Conservation (phyloP, 352 stramenopile species). For the Phytophthora tentaculata region DNA sequence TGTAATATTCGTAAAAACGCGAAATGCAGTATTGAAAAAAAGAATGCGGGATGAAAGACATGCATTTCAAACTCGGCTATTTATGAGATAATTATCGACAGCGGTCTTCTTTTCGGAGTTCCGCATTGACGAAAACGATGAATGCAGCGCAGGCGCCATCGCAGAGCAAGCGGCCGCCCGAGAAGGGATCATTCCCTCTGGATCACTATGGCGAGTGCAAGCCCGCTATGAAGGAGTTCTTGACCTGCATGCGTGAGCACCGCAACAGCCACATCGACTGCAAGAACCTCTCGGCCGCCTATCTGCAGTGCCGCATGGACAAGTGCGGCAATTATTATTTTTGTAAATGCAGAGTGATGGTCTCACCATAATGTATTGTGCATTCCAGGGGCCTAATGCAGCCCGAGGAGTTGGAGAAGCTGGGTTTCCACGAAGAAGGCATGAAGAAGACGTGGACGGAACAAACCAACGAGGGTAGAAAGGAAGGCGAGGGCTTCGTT, state of each 20-base stretch:
- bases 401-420: conserved; percentile 78
- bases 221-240: conserved; percentile 85
- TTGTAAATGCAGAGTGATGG: conserved; percentile 14
- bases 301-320: conserved; percentile 91
- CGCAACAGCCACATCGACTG: conserved; percentile 89
- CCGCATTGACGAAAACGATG: conserved; percentile 45
- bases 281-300: conserved; percentile 88
- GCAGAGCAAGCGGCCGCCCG: conserved; percentile 78
- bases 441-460: conserved; percentile 73
- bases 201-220: conserved; percentile 93
- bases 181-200: conserved; percentile 92
- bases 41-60: background rate
- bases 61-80: background rate
- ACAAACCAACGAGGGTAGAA: conserved; percentile 65
- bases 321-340: conserved; percentile 56
- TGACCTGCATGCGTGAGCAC: conserved; percentile 86
- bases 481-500: conserved; percentile 88
- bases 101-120: conserved; percentile 1
- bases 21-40: background rate
- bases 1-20: conserved; percentile 2
- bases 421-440: conserved; percentile 85
- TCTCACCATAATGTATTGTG: conserved; percentile 3
- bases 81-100: conserved; percentile 16
- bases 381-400: conserved; percentile 79
- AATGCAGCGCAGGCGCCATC: conserved; percentile 78